Percentiles rank a stretch among this genome's conserved stretches.
Conservation (phyloP, 805 yeast species). For the Metschnikowia shivogae region DNA sequence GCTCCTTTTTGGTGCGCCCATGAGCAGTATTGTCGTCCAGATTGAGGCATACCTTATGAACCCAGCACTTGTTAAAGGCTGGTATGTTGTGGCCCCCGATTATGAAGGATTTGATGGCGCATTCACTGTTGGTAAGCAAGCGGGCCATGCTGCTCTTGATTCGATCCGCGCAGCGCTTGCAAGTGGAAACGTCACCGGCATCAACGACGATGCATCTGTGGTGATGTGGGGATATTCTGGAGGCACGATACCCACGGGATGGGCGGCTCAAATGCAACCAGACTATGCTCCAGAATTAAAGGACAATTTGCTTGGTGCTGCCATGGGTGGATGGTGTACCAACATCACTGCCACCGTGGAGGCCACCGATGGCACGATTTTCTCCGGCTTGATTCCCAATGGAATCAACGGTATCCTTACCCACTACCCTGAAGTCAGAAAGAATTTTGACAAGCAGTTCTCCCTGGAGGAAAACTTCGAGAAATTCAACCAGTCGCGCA, state of each 20-base stretch:
- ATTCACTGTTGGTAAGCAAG: slow-evolving; percentile 30
- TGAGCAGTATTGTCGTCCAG: slow-evolving; percentile 15
- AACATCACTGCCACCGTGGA: slow-evolving; percentile 28
- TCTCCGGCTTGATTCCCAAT: slow-evolving; percentile 28
- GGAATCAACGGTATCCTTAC: slow-evolving; percentile 29
- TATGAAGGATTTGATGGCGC: slow-evolving; percentile 32
- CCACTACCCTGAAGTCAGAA: slow-evolving; percentile 27
- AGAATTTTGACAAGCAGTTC: not conserved
- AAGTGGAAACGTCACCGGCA: slow-evolving; percentile 17
- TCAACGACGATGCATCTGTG: slow-evolving; percentile 19
- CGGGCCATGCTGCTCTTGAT: slow-evolving; percentile 30
- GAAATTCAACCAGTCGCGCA: slow-evolving; percentile 1
- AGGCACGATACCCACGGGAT: slow-evolving; percentile 35
- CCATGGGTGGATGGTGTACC: slow-evolving; percentile 35
- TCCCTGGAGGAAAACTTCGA: not conserved
- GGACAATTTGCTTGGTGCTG: slow-evolving; percentile 26
- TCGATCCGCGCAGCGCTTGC: slow-evolving; percentile 26
- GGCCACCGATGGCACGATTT: slow-evolving; percentile 22
- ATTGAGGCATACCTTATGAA: slow-evolving; percentile 15
- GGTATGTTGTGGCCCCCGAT: slow-evolving; percentile 32
- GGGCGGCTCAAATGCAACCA: slow-evolving; percentile 38
- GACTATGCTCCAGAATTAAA: slow-evolving; percentile 32
- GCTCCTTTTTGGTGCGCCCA: slow-evolving; percentile 14
- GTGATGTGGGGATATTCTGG: slow-evolving; percentile 38
- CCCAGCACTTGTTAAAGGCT: slow-evolving; percentile 24